phyloP scores from a whole-genome alignment of 2,329 filamentous ascomycete genomes.

The Fusarium temperatum region DNA sequence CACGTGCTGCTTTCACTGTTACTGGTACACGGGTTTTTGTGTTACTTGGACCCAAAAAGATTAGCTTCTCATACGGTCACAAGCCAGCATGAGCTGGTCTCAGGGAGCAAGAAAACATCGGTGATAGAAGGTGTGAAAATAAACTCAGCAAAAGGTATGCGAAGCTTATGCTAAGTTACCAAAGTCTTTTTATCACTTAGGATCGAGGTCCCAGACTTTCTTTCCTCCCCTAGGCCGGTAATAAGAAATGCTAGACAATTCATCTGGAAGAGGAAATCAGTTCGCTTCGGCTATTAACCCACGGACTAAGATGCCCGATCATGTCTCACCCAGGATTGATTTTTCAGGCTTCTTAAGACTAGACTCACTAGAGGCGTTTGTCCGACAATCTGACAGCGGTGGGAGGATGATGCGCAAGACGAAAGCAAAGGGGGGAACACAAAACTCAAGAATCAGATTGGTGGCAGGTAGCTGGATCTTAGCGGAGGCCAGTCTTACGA shows the following conservation, averaged over 20 bases:
- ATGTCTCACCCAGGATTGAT: neutral
- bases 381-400: constrained; percentile 28
- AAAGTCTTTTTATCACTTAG: neutral
- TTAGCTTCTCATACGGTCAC: neutral
- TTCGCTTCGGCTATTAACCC: neutral
- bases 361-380: neutral
- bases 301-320: neutral
- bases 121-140: neutral
- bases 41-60: neutral
- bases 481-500: neutral
- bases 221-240: neutral
- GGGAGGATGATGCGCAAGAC: constrained; percentile 26
- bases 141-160: neutral
- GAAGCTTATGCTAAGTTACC: neutral
- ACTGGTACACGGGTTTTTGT: neutral
- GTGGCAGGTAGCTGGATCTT: neutral
- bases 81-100: neutral
- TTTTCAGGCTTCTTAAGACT: neutral
- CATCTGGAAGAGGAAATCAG: neutral
- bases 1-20: neutral
- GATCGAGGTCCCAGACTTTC: neutral
- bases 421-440: neutral
- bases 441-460: neutral
- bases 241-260: neutral
- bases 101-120: neutral